These are phyloP conservation scores for Hypocrella siamensis DNA, from an alignment of 2,329 filamentous ascomycete species.

Conservation along the genomic window DNA sequence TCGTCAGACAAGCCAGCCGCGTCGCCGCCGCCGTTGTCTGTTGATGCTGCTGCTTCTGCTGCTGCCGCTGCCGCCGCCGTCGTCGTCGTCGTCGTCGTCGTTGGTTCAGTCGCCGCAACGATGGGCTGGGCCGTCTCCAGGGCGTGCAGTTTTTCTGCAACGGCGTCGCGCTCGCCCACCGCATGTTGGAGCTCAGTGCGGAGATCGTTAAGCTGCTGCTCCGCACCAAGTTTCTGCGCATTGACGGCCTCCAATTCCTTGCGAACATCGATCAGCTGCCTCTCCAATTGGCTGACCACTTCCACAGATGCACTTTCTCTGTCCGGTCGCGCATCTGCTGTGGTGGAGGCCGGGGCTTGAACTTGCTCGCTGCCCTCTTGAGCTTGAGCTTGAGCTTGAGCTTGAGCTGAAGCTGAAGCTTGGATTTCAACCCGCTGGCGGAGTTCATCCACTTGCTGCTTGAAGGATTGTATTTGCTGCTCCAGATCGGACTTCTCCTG, in stretches of 20 bases:
- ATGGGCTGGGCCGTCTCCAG: background rate
- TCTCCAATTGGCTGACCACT: conserved; percentile 30
- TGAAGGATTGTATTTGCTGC: conserved; percentile 26
- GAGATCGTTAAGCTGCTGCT: conserved; percentile 42
- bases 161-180: conserved; percentile 48
- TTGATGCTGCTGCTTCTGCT: conserved; percentile 1
- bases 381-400: too few species aligned
- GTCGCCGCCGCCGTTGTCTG: conserved; percentile 6
- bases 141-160: conserved; percentile 22
- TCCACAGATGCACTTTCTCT: conserved; percentile 26
- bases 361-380: too few species aligned
- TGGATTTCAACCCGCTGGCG: conserved; percentile 20
- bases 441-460: conserved; percentile 23
- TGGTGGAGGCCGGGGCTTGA: conserved; percentile 3
- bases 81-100: background rate
- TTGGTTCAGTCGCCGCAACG: background rate
- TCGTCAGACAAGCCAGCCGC: conserved; percentile 32
- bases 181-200: conserved; percentile 44
- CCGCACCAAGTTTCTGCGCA: conserved; percentile 52
- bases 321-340: conserved; percentile 7
- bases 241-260: conserved; percentile 51
- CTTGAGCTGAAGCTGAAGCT: too few species aligned
- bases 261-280: conserved; percentile 29
- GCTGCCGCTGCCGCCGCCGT: background rate
- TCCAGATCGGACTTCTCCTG: conserved; percentile 21